Conservation (phyloP, 768 basidiomycete species). For the Cytidiella melzeri region DNA sequence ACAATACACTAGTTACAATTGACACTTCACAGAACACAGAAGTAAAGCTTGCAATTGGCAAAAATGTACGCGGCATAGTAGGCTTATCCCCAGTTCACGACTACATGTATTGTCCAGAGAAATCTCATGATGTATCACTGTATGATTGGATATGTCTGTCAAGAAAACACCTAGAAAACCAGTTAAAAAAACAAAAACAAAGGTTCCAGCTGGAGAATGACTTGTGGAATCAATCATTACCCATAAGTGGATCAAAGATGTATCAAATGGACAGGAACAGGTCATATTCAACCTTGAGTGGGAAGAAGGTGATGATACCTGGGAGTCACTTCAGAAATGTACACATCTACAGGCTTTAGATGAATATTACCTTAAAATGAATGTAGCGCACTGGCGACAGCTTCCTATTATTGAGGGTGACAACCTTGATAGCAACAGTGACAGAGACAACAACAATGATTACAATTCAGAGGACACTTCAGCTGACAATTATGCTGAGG, state of each 20-base stretch:
- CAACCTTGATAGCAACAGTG: background rate
- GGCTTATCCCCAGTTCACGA: background rate
- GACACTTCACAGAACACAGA: background rate
- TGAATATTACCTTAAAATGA: background rate
- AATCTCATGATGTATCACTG: slow-evolving; percentile 12
- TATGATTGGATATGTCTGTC: slow-evolving; percentile 19
- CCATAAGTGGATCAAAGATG: slow-evolving; percentile 13
- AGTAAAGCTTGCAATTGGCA: background rate
- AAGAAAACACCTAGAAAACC: background rate
- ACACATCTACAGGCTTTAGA: background rate
- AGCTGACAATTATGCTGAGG: background rate
- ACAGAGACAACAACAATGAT: background rate
- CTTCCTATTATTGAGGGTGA: background rate
- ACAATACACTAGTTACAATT: background rate
- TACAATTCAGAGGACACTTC: background rate
- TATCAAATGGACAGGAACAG: background rate
- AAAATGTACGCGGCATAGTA: background rate
- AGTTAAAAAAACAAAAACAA: background rate
- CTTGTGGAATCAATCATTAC: background rate
- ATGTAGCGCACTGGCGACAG: background rate
- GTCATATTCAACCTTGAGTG: background rate
- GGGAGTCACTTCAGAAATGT: background rate
- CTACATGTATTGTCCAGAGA: slow-evolving; percentile 13
- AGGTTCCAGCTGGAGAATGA: background rate
- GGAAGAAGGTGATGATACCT: background rate